phyloP scores from a whole-genome alignment of 2,329 filamentous ascomycete species.

The Colletotrichum sojae region DNA sequence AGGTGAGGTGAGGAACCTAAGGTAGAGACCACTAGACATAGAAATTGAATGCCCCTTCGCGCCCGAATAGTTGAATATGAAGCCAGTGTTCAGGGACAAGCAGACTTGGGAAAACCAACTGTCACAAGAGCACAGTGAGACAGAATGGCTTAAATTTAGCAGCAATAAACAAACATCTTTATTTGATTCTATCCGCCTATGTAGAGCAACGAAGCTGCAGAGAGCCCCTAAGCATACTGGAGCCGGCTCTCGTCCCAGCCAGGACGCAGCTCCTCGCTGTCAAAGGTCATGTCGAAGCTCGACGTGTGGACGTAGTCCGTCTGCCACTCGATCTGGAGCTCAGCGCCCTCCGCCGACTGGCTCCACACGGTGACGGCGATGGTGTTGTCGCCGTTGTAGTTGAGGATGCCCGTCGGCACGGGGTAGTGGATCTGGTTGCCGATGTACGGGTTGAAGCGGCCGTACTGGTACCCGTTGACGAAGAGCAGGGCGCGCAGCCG shows the following conservation, averaged over 20 bases:
- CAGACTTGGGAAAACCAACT: no score
- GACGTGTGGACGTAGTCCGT: constrained; percentile 68
- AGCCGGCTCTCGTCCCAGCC: constrained; percentile 60
- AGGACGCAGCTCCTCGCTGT: constrained; percentile 63
- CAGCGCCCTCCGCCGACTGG: constrained; percentile 66
- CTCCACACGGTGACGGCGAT: constrained; percentile 73
- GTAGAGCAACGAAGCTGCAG: neutral
- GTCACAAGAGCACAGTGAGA: no score
- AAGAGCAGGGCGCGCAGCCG: constrained; percentile 67
- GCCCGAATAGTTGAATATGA: no score
- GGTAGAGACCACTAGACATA: no score
- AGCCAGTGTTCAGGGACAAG: no score
- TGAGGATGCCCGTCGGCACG: constrained; percentile 70
- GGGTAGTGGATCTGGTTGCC: constrained; percentile 74
- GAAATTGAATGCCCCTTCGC: no score
- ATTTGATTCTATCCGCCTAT: neutral
- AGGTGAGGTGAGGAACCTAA: no score
- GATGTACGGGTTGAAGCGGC: constrained; percentile 71
- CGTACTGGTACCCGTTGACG: constrained; percentile 77
- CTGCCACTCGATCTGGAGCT: constrained; percentile 64
- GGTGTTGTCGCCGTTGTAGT: constrained; percentile 71
- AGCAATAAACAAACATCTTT: neutral
- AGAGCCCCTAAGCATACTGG: constrained; percentile 48
- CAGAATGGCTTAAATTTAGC: no score
- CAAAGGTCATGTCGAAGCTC: constrained; percentile 65